A percentile compares a stretch with the other conserved stretches of the same genome.
phyloP scores from a whole-genome alignment of 345 rosid species.

The Camelina hispida region DNA sequence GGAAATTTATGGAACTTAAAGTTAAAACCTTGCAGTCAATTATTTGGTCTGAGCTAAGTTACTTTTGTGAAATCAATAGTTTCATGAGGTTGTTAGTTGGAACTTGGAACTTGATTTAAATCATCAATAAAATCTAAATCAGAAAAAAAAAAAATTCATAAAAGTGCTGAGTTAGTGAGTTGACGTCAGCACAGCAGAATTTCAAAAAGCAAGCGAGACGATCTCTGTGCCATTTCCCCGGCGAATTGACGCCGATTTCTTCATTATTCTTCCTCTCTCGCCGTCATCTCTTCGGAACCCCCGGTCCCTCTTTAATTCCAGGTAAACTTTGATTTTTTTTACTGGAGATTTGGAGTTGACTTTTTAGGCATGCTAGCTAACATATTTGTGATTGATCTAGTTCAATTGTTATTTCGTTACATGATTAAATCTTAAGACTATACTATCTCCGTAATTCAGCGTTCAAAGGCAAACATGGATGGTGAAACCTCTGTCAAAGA shows the following conservation, averaged over 20 bases:
- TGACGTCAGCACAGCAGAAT: too few species aligned
- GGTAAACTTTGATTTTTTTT: constrained; percentile 7
- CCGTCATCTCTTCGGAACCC: background rate
- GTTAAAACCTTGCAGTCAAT: too few species aligned
- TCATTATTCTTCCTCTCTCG: background rate
- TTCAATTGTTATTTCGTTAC: background rate
- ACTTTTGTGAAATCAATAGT: too few species aligned
- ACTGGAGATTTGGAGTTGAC: constrained; percentile 11
- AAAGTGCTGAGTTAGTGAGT: background rate
- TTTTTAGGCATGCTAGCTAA: background rate
- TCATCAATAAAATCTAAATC: too few species aligned
- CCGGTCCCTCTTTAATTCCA: background rate
- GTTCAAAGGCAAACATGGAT: constrained; percentile 18
- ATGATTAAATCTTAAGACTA: constrained; percentile 14
- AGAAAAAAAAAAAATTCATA: too few species aligned
- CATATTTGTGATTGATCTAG: background rate
- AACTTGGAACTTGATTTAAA: too few species aligned
- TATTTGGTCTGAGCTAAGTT: too few species aligned
- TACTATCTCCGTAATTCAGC: background rate
- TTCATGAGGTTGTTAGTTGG: too few species aligned
- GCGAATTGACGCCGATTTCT: background rate
- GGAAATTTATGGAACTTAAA: too few species aligned
- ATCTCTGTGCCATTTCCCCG: background rate
- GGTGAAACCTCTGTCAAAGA: constrained; percentile 5
- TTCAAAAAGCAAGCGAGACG: background rate